Conservation (phyloP, 2,329 filamentous ascomycete genomes). For the Alternaria sp. region DNA sequence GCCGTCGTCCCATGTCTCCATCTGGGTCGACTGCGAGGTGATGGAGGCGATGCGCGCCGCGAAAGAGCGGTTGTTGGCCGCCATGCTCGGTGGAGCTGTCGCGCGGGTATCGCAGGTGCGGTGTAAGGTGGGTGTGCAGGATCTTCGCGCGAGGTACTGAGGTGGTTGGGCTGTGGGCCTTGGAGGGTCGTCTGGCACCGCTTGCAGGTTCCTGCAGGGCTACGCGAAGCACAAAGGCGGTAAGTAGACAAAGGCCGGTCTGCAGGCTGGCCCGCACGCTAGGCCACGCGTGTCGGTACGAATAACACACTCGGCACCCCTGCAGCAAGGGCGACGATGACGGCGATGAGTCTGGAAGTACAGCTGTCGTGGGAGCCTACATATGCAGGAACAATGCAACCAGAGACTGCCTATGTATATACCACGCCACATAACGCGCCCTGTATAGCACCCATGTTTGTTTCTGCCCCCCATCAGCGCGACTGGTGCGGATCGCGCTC, state of each 20-base stretch:
- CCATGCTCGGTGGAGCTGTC: constrained; percentile 29
- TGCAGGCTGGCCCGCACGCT: constrained; percentile 6
- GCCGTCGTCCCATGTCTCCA: constrained; percentile 71
- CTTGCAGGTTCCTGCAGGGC: constrained; percentile 11
- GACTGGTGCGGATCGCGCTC: background rate
- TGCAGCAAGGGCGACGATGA: constrained; percentile 1
- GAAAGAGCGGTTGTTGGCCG: constrained; percentile 46
- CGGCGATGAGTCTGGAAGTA: background rate
- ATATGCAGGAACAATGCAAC: background rate
- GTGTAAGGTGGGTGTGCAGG: constrained; percentile 15
- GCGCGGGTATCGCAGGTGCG: constrained; percentile 25
- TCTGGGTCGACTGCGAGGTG: constrained; percentile 59
- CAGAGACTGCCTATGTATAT: background rate
- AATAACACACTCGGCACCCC: background rate
- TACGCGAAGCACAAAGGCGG: constrained; percentile 11
- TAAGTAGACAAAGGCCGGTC: constrained; percentile 5
- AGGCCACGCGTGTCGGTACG: constrained; percentile 5
- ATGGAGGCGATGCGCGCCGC: constrained; percentile 55
- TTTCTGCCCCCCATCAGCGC: background rate
- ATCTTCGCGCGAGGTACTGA: constrained; percentile 8
- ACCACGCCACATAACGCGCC: background rate
- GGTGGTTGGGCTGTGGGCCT: constrained; percentile 13
- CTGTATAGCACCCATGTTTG: background rate
- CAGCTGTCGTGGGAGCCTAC: background rate
- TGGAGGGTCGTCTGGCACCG: constrained; percentile 5